These are phyloP conservation scores for Lactarius sp. DNA, from an alignment of 768 basidiomycete genomes.

Conservation along the genomic window DNA sequence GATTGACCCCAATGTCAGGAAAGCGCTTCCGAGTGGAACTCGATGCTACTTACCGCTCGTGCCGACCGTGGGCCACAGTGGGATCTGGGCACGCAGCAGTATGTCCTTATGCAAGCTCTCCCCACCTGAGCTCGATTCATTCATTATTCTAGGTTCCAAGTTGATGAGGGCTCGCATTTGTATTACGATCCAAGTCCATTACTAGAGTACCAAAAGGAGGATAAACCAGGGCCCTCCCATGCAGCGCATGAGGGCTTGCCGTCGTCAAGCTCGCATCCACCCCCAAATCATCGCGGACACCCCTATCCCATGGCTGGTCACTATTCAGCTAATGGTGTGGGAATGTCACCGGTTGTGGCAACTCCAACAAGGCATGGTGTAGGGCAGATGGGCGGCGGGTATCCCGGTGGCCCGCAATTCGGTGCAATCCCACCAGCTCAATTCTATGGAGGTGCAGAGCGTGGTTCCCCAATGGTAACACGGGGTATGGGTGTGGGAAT, in stretches of 20 bases:
- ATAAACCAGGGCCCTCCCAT: constrained; percentile 13
- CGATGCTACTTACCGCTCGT: constrained; percentile 67
- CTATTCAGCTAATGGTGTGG: constrained; percentile 24
- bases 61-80: constrained; percentile 83
- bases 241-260: neutral
- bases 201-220: constrained; percentile 31
- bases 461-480: constrained; percentile 24
- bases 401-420: constrained; percentile 29
- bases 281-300: constrained; percentile 10
- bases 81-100: constrained; percentile 87
- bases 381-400: constrained; percentile 28
- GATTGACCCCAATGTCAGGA: constrained; percentile 40
- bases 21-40: constrained; percentile 84
- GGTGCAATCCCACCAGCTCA: constrained; percentile 37
- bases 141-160: constrained; percentile 52
- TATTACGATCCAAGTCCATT: constrained; percentile 61
- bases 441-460: constrained; percentile 37
- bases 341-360: constrained; percentile 19
- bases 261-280: constrained; percentile 26
- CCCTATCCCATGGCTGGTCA: constrained; percentile 16
- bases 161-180: constrained; percentile 65
- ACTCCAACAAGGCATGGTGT: constrained; percentile 31
- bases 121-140: neutral
- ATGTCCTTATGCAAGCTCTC: constrained; percentile 30
- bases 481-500: constrained; percentile 20